phyloP scores from a whole-genome alignment of 2,329 filamentous ascomycete species.

The Pyrenochaeta sp. region DNA sequence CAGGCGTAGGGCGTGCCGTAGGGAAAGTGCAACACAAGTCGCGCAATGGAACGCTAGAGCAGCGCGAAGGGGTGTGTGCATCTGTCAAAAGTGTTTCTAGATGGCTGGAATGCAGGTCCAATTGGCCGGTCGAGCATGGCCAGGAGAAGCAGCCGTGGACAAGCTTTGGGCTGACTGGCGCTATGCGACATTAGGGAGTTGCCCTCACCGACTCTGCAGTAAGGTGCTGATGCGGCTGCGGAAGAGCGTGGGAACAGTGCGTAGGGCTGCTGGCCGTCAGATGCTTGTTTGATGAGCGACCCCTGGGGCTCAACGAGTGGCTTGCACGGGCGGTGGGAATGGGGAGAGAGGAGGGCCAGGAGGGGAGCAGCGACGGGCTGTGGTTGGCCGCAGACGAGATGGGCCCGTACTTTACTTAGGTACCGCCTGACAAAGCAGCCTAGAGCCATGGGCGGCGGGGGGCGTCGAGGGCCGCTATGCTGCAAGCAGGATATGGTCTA shows the following conservation, averaged over 20 bases:
- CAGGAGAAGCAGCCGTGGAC: slow-evolving; percentile 9
- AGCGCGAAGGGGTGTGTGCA: slow-evolving; percentile 2
- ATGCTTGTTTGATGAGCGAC: slow-evolving; percentile 23
- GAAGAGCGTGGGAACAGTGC: slow-evolving; percentile 34
- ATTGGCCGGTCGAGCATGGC: slow-evolving; percentile 10
- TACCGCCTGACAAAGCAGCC: slow-evolving; percentile 29
- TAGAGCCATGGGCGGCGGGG: slow-evolving; percentile 18
- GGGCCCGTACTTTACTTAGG: slow-evolving; percentile 13
- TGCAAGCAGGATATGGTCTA: slow-evolving; percentile 31
- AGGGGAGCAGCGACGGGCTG: too few relatives aligned
- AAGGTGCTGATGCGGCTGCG: slow-evolving; percentile 41
- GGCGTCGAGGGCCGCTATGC: slow-evolving; percentile 19
- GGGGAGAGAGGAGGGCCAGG: neutral
- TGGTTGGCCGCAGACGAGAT: slow-evolving; percentile 4
- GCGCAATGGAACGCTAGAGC: slow-evolving; percentile 8
- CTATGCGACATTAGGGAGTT: slow-evolving; percentile 19
- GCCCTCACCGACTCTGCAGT: slow-evolving; percentile 32
- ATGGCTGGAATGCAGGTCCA: slow-evolving; percentile 3
- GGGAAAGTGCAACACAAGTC: slow-evolving; percentile 9
- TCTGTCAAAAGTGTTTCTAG: slow-evolving; percentile 10
- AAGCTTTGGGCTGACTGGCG: slow-evolving; percentile 35
- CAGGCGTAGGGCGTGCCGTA: slow-evolving; percentile 26
- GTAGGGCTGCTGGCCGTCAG: slow-evolving; percentile 35
- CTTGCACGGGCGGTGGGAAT: slow-evolving; percentile 13
- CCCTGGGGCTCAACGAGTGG: slow-evolving; percentile 27